Conservation (phyloP, 2,329 filamentous ascomycete genomes). For the Pseudogymnoascus sp. region DNA sequence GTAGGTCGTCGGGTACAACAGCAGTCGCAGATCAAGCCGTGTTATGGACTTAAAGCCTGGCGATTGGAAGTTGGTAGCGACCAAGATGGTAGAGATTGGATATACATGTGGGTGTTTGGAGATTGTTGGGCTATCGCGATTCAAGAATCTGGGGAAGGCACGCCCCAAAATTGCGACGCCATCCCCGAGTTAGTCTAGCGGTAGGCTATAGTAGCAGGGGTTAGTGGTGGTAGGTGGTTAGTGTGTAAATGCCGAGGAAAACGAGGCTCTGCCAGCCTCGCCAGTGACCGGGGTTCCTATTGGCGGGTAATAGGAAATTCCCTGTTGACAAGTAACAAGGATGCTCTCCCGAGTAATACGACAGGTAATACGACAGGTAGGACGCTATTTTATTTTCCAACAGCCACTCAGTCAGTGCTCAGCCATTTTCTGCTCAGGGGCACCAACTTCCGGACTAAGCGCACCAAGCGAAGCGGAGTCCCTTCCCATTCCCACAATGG, state of each 20-base stretch:
- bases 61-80: background rate
- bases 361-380: background rate
- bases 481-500: background rate
- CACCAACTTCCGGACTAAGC: background rate
- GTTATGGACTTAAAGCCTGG: background rate
- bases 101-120: background rate
- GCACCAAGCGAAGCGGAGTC: no score
- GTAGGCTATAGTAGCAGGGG: background rate
- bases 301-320: background rate
- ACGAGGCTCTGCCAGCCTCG: conserved; percentile 4
- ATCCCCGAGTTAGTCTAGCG: background rate
- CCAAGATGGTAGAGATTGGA: background rate
- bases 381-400: background rate
- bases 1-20: background rate
- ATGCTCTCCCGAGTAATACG: background rate
- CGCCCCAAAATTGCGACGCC: background rate
- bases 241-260: background rate
- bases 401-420: background rate
- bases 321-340: background rate
- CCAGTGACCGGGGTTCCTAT: background rate
- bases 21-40: background rate
- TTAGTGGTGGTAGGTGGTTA: background rate
- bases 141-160: background rate
- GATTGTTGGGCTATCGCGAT: background rate
- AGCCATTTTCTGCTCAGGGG: background rate